Evolutionary conservation across 2,329 filamentous ascomycete genomes (phyloP).

Genomic region (Ophiostoma montium): DNA sequence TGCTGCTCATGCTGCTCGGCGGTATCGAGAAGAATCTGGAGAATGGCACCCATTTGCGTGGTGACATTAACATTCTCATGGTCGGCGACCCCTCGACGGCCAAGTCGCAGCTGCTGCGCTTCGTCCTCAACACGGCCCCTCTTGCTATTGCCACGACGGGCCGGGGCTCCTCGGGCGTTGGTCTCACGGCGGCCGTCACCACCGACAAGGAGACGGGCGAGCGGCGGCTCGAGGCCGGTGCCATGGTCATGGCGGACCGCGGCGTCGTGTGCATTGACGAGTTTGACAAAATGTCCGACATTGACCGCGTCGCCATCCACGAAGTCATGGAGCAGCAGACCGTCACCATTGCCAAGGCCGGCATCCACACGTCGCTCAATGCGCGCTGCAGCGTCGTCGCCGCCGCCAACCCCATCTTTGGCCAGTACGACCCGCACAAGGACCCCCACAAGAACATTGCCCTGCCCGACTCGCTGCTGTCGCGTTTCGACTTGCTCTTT

Average conservation of each 20-base stretch:
- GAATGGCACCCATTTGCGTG: constrained; percentile 92
- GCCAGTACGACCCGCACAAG: constrained; percentile 96
- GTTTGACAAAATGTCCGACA: constrained; percentile 99
- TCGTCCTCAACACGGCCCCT: constrained; percentile 92
- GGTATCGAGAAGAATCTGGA: constrained; percentile 98
- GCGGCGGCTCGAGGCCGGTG: constrained; percentile 84
- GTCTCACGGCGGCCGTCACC: constrained; percentile 92
- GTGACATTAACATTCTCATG: constrained; percentile 99
- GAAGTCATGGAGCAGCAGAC: constrained; percentile 99
- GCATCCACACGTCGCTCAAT: constrained; percentile 94
- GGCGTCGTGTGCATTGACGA: constrained; percentile 98
- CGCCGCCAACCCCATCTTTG: constrained; percentile 93
- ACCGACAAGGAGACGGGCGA: constrained; percentile 96
- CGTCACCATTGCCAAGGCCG: constrained; percentile 95
- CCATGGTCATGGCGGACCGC: constrained; percentile 94
- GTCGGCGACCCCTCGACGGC: constrained; percentile 96
- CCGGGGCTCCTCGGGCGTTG: constrained; percentile 90
- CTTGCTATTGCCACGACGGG: constrained; percentile 94
- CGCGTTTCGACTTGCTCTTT: constrained; percentile 96
- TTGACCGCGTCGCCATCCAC: constrained; percentile 95
- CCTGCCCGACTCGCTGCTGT: constrained; percentile 86
- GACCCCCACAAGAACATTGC: constrained; percentile 98
- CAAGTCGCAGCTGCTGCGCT: constrained; percentile 94
- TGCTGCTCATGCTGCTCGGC: constrained; percentile 84
- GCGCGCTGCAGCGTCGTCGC: constrained; percentile 93